Percentiles rank a stretch among this genome's conserved stretches.
phyloP scores from a whole-genome alignment of 2,329 filamentous ascomycete genomes.

The Aspergillus arachidicola region DNA sequence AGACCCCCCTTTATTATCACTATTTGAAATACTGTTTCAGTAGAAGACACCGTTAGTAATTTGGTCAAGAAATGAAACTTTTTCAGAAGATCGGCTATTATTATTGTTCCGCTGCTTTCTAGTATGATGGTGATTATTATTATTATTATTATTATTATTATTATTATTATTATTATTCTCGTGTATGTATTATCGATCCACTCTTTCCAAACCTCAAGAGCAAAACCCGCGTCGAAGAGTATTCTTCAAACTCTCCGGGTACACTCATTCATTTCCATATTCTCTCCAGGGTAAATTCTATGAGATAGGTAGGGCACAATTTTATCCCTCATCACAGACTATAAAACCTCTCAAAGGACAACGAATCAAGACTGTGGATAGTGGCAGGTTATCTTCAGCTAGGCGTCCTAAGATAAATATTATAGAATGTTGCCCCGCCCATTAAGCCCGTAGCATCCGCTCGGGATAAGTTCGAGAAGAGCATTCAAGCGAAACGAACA shows the following conservation, averaged over 20 bases:
- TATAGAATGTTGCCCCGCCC: background rate
- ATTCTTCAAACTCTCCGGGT: background rate
- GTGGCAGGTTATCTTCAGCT: background rate
- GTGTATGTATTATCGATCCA: background rate
- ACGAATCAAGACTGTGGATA: background rate
- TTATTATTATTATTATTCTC: background rate
- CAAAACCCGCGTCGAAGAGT: background rate
- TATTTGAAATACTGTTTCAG: slow-evolving; percentile 9
- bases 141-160: background rate
- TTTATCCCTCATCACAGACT: background rate
- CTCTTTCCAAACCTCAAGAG: background rate
- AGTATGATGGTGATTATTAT: background rate
- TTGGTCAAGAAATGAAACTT: background rate
- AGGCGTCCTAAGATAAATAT: background rate
- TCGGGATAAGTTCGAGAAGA: background rate
- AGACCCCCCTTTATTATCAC: slow-evolving; percentile 1
- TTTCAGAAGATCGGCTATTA: background rate
- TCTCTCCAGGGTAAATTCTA: background rate
- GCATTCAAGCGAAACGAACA: background rate
- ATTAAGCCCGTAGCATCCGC: background rate
- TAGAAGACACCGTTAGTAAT: background rate
- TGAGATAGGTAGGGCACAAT: background rate
- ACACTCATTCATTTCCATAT: background rate
- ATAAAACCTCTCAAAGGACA: background rate
- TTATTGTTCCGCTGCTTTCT: background rate